Evolutionary conservation across 768 basidiomycete genomes (phyloP), one percentile per base, ranked within the genome.

Genomic region (Sarcodon aspratus): DNA sequence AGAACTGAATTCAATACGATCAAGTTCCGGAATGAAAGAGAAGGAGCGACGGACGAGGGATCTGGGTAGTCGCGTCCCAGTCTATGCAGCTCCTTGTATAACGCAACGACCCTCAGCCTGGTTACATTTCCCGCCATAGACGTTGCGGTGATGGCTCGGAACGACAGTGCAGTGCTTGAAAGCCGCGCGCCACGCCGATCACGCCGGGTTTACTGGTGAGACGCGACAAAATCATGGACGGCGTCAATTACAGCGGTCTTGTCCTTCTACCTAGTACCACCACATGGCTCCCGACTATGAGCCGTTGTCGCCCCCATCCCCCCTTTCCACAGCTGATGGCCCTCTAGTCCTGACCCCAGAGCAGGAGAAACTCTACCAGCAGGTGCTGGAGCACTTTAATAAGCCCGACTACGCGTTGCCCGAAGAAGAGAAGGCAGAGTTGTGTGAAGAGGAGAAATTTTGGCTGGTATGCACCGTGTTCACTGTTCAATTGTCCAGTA

Each of bases 61-160:
- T 92, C 88, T 34, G 84, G 84, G 54, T 90, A 89, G 44, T 91
- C 86, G 50, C 82, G 73, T 3, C 88, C 87, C 1, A 92, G 74
- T 49, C 85, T 72, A 54, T 83, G 80, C 7, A 92, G 73, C 59
- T 90, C 85, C 59, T 90, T 92, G 69, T 91, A 92, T 32, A 91
- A 66, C 0, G 79, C 72, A 7, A 89, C 65, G 1, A 79, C 85
- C 34, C 85, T 76, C 38, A 78, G 62, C 21, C 86, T 77, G 40
- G 76, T 73, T 15, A 70, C 62, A 50, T 66, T 72, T 56, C 63
- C 66, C 53, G 73, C 69, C 78, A 81, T 80, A 38, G 6, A 27
- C 21, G 21, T 5, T 27, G 21, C 21, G 21, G 21, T 27, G 21
- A 42, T 47, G 40, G 47, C 50, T 7, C 32, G 27, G 13, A 45